Base-by-base conservation (phyloP, 2,329 filamentous ascomycete species). In the Fusarium neocosmosporiellum region DNA sequence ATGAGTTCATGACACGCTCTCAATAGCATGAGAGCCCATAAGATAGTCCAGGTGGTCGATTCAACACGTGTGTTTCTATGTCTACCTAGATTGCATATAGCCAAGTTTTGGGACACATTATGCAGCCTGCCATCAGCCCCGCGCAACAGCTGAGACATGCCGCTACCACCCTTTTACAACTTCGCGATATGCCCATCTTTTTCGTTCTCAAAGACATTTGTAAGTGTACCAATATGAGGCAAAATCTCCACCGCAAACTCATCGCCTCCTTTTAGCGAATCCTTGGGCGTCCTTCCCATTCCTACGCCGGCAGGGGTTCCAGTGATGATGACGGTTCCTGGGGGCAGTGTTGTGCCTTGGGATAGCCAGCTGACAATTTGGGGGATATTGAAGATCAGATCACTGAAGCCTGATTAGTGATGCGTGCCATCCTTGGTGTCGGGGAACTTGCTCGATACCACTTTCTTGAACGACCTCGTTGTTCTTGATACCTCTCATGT, bases 221-320 rank as follows among this genome's bases (percentile, higher is more conserved):
- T 77, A 57, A 86, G 76, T 37, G 83, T 86, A 39, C 84, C 84
- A 43, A 85, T 83, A 71, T 85, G 80, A 54, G 77, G 77, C 62
- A 81, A 73, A 55, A 86, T 81, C 78, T 86, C 84, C 7, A 86
- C 83, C 1, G 81, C 79, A 66, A 83, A 85, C 73, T 85, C 82
- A 78, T 94, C 92, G 3, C 91, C 90, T 78, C 94, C 87, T 80
- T 90, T 89, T 57, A 94, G 80, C 87, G 91, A 93, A 22, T 92
- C 77, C 70, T 88, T 88, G 5, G 91, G 91, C 57, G 87, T 90
- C 65, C 88, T 86, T n/a, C 91, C 91, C 86, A 92, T 90, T 3
- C 91, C 92, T 20, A 94, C 92, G 29, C 92, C 92, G 66, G 90
- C 87, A 0, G 91, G 92, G 8, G 90, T 92, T 67, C 90, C 90